phyloP scores from a whole-genome alignment of 495 filamentous ascomycete species.

The Trichoderma virens region DNA sequence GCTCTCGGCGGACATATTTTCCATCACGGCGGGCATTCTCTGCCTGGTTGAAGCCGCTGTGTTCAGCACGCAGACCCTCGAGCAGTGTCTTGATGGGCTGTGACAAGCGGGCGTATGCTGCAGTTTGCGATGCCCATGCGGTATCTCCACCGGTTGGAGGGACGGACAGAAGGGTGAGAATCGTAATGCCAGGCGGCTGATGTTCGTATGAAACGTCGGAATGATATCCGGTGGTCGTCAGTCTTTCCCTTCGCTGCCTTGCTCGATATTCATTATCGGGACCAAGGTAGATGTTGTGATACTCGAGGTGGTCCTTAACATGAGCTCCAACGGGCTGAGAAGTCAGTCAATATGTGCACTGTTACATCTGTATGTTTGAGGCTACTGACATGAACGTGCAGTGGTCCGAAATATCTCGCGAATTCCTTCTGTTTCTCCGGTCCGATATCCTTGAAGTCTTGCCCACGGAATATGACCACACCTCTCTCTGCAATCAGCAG shows the following conservation, averaged over 20 bases:
- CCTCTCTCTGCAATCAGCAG: slow-evolving; percentile 62
- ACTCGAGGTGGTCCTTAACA: slow-evolving; percentile 34
- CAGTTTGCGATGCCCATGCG: slow-evolving; percentile 66
- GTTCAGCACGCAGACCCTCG: slow-evolving; percentile 61
- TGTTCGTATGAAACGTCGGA: slow-evolving; percentile 61
- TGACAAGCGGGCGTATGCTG: slow-evolving; percentile 64
- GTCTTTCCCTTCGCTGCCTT: slow-evolving; percentile 37
- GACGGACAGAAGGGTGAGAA: slow-evolving; percentile 59
- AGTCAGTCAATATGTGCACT: not conserved
- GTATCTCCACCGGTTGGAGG: slow-evolving; percentile 73
- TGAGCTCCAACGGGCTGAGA: slow-evolving; percentile 35
- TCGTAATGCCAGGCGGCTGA: slow-evolving; percentile 72
- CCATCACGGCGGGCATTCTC: slow-evolving; percentile 52
- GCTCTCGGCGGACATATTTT: slow-evolving; percentile 58
- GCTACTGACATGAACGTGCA: slow-evolving; percentile 51
- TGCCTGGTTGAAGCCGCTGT: slow-evolving; percentile 66
- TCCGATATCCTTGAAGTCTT: slow-evolving; percentile 56
- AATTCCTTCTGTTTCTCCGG: slow-evolving; percentile 56
- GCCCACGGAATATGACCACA: slow-evolving; percentile 65
- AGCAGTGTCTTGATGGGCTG: slow-evolving; percentile 62
- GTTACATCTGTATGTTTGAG: not conserved
- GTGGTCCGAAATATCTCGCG: slow-evolving; percentile 55
- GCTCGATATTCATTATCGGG: slow-evolving; percentile 37
- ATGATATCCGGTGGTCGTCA: slow-evolving; percentile 35
- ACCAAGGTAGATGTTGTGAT: slow-evolving; percentile 43